Base-by-base conservation (phyloP, 495 filamentous ascomycete genomes). In the Talaromyces wortmannii region DNA sequence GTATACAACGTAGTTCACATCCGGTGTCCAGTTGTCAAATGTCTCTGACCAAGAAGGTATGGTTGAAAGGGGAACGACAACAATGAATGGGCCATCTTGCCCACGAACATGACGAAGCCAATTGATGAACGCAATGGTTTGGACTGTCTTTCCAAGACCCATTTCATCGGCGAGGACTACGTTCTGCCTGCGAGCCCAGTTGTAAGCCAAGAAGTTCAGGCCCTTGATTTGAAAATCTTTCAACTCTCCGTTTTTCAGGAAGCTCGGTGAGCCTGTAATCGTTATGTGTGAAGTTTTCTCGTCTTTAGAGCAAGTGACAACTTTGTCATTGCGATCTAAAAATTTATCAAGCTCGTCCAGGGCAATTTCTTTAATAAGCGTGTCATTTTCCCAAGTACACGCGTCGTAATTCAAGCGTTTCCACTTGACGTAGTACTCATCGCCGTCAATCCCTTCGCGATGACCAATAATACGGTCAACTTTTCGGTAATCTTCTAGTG, bases 21-120 rank as follows among this genome's bases (percentile, higher is more conserved):
- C 94, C 0, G 94, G 94, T 5, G 94, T 86, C 94, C 94, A 99
- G 57, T 89, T 74, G 65, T 97, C 94, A 68, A 99, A 95, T 0
- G 94, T 99, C 59, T 97, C 95, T 7, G 89, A 91, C 94, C 94
- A 99, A 10, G 94, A 89, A 8, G 94, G 92, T 71, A 99, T 92
- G 15, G 95, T 96, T 17, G 92, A 96, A 30, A 97, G 77, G 3
- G 94, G 94, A 11, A 96, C 94, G 23, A 99, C 90, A 44, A 96
- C 91, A 33, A 99, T 80, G 69, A 97, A 97, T 0, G 94, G 94
- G 0, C 94, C 94, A 70, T 97, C 85, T 63, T 97, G 95, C 48
- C 78, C 77, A 53, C 92, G 78, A 45, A 90, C 86, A 72, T 97
- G 92, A n/a, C 91, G 87, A 57, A 99, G 79, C 92, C 95, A 97